Base-by-base conservation (phyloP, 169 alveolate genomes). In the Eimeria zaria region DNA sequence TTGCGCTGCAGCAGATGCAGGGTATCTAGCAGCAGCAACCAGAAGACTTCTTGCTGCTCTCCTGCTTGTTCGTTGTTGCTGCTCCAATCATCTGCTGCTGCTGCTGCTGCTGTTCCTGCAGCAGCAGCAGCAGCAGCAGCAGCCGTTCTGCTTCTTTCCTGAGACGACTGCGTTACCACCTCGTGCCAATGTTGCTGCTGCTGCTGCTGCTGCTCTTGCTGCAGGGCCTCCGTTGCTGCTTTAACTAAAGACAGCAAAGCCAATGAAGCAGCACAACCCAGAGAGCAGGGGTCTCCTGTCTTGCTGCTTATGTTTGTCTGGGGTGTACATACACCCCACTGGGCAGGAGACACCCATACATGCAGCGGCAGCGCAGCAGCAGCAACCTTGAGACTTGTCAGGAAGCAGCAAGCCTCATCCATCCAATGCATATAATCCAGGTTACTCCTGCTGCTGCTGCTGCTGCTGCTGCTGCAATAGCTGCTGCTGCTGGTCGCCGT, bases 11-110 rank as follows among this genome's bases (percentile, higher is more conserved):
- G 91, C 30, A 81, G 11, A n/a, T 30, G 74, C 55, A 81, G 20
- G 1, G 73, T 64, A 53, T 81, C 91, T 16, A 81, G 91, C 91
- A 81, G 91, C 91, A 81, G 91, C 91, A 81, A n/a, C 91, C 91
- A 81, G 91, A 81, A 81, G 24, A 62, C 36, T 22, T 81, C 91
- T 30, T 51, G 69, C 73, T 81, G 46, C 91, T 81, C 91, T 18
- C 91, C 91, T 3, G 67, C 64, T 18, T 44, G 41, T 33, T n/a
- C 51, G 46, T 39, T 53, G 69, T 46, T 51, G 91, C 91, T 11
- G 91, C 69, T 2, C 69, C 69, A 30, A 1, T 27, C 58, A 4
- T 41, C 88, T 44, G 88, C 39, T 41, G 87, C 58, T 22, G 64
- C 67, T 48, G 91, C 91, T 27, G 69, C 67, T 55, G 69, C 51